These are phyloP conservation scores for Cryptococcus neoformans DNA, from an alignment of 1,284 basidiomycete genomes.

Conservation along the genomic window DNA sequence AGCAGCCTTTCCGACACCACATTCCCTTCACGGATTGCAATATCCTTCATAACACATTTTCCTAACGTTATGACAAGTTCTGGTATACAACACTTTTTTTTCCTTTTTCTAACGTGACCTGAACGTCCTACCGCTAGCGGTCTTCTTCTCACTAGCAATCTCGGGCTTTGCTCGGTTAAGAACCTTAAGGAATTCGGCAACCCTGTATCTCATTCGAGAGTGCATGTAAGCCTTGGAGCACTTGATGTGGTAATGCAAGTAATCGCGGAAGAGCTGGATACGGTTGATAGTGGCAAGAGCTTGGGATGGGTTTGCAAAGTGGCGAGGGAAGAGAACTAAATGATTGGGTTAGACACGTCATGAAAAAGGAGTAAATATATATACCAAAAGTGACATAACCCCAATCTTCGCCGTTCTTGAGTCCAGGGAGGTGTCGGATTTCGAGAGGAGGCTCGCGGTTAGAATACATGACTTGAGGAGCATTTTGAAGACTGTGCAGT, in stretches of 20 bases:
- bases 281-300: conserved; percentile 87
- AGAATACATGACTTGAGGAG: conserved; percentile 97
- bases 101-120: conserved; percentile 28
- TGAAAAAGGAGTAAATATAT: conserved; percentile 16
- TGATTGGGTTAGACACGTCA: neutral
- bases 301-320: conserved; percentile 74
- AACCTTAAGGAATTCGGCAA: conserved; percentile 96
- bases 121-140: conserved; percentile 60
- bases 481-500: conserved; percentile 89
- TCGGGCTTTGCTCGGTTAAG: conserved; percentile 98
- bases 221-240: conserved; percentile 99
- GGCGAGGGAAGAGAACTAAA: conserved; percentile 88
- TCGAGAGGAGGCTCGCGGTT: conserved; percentile 95
- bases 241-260: conserved; percentile 98
- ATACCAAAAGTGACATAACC: conserved; percentile 94
- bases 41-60: too few species aligned
- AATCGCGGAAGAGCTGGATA: conserved; percentile 96
- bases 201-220: conserved; percentile 91
- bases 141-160: conserved; percentile 77
- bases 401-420: conserved; percentile 82
- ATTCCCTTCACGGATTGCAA: too few species aligned
- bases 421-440: conserved; percentile 78
- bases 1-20: too few species aligned
- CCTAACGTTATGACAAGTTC: too few species aligned
- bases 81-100: neutral